phyloP scores from a whole-genome alignment of 345 rosid species.

The Gossypium bickii region DNA sequence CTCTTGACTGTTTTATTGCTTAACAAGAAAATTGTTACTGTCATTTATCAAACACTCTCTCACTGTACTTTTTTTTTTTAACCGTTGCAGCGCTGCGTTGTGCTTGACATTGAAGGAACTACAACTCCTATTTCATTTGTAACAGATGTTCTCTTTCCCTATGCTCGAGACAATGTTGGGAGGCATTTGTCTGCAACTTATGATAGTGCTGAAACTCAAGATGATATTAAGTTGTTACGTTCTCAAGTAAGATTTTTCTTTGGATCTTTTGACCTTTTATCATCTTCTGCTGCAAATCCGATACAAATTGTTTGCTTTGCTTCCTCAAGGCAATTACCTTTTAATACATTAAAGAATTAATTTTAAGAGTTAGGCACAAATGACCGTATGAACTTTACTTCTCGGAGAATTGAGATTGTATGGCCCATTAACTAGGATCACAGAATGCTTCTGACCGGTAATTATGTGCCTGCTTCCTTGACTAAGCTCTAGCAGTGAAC shows the following conservation, averaged over 20 bases:
- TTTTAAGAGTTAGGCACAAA: neutral
- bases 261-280: neutral
- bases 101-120: slow-evolving; percentile 98
- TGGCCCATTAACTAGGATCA: neutral
- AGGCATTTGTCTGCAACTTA: slow-evolving; percentile 71
- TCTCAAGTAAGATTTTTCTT: slow-evolving; percentile 52
- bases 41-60: neutral
- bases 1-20: neutral
- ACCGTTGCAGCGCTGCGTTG: slow-evolving; percentile 66
- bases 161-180: slow-evolving; percentile 81
- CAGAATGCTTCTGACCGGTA: neutral
- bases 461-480: neutral
- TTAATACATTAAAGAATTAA: neutral
- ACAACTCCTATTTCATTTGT: slow-evolving; percentile 95
- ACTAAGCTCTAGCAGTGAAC: neutral
- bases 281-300: neutral
- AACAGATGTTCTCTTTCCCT: slow-evolving; percentile 83
- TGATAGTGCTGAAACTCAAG: slow-evolving; percentile 68
- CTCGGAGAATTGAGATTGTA: neutral
- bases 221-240: slow-evolving; percentile 69
- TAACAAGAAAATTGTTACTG: neutral
- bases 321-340: neutral
- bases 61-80: slow-evolving; percentile 23
- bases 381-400: neutral
- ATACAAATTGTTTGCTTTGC: neutral